Evolutionary conservation across 164 flowering plant species (phyloP), one percentile per base, ranked within the genome.

Genomic region (Tinospora cordifolia): DNA sequence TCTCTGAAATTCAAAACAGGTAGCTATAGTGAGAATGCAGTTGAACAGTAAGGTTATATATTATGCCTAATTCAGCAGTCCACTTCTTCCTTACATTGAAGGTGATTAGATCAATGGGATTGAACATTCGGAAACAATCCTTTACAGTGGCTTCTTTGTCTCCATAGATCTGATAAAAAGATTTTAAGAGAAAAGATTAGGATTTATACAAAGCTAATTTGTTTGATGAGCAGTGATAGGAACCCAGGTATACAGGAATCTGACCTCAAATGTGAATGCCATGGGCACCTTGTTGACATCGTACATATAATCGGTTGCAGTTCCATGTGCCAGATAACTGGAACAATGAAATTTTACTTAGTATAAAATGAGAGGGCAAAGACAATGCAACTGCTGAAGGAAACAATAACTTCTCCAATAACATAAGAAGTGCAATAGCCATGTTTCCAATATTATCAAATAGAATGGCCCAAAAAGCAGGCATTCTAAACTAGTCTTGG

Each of bases 241-340:
- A 68, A 58, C 13, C 34, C 40, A 54, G 24, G 19, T 9, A 19
- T n/a, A 54, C n/a, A 69, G 46, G 25, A 40, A 77, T 30, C 90
- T 76, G 70, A 95, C 99, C 99, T 95, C 99, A 62, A 95, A 92
- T 66, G 99, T 95, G 83, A 92, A 95, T 51, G 98, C 86, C 98
- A 95, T 86, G 65, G 99, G 97, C 65, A 88, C 92, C 82, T 83
- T 86, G 41, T 83, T 88, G 66, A 90, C 65, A 34, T 90, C 97
- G 74, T 84, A 90, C 88, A 95, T 89, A 80, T 84, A 95, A 81
- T 95, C 99, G n/a, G 99, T 95, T 7, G 98, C 92, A 65, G 99
- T 95, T 63, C 99, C 99, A 76, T 95, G 99, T 2, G 99, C 99
- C 67, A 95, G 80, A 81, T 92, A 95, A 84, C 98, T 95, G 76